Evolutionary conservation across 2,329 filamentous ascomycete genomes (phyloP), one percentile per base, ranked within the genome.

Genomic region (Tolypocladium inflatum): DNA sequence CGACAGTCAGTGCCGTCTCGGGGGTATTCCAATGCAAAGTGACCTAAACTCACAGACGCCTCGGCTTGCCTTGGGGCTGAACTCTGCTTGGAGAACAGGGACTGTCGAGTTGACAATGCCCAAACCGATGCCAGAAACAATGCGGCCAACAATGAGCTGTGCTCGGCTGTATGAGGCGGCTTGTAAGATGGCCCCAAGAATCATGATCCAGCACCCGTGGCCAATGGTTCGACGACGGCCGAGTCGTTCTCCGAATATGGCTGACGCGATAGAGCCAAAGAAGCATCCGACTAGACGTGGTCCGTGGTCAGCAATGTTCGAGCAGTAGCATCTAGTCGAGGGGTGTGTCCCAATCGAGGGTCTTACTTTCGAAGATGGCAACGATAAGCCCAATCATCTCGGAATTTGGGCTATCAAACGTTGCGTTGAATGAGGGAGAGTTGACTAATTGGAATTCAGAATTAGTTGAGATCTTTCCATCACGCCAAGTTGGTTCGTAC

Each of bases 121-220:
- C 48, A 76, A 74, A 0, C 78, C 78, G 10, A 79, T 39, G 6
- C 78, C 78, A 0, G 78, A 74, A 11, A 81, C 69, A 35, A 79
- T 72, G 15, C 78, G 70, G 2, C 74, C 78, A 9, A 78, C 69
- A 41, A 78, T 73, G 58, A 79, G 70, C 57, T 78, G 76, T 1
- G 74, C 63, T 6, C 74, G 70, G n/a, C 67, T 70, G 60, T 71
- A 77, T 1, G 75, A 73, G 0, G 74, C 69, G 2, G 74, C 71
- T 63, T 80, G 77, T 4, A 81, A 67, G 4, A 74, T 61, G 2
- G 77, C 76, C 5, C 78, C 78, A 1, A 73, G 56, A n/a, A 74
- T 71, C 71, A 80, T 76, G 60, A 80, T 70, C 0, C 69, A 43
- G 0, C 73, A 73, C 10, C 78, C 77, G 4, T 73, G 62, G 39